Evolutionary conservation across 192 early-diverging fungal genomes (phyloP), one percentile per base, ranked within the genome.

Genomic region (Coemansia sp.): DNA sequence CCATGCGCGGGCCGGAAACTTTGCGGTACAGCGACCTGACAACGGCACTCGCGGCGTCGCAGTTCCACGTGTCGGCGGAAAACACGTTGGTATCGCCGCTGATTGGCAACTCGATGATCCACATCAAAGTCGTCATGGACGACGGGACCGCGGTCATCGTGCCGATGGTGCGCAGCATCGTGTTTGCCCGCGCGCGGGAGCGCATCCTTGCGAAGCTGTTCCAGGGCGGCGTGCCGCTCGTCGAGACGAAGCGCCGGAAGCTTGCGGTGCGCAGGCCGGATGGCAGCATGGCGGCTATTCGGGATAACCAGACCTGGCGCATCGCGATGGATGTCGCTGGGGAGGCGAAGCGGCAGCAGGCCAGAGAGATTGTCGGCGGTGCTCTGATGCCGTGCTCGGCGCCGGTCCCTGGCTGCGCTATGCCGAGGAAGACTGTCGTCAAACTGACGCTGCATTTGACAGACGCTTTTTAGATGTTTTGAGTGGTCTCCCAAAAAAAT

Each of bases 201-300:
- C 76, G 76, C 22, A 79, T 79, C 10, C 58, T 79, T 35, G 72
- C 76, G 32, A 79, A 79, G 62, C 47, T 79, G 6, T 65, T 69
- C 62, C 66, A 62, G 33, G 69, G 65, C 23, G 69, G 76, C 0
- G 54, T 79, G 18, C 62, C 76, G 2, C 57, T 79, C 31, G 69
- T 79, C 3, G 69, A 65, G 45, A 49, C 65, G 3, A 79, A 79
- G 62, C 22, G 62, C 21, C 65, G 65, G 44, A 57, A 49, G 55
- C 54, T 79, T 30, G 69, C 56, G 2, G 40, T 65, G 44, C 48
- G 62, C 42, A 25, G 50, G n/a, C 54, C 54, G 0, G 62, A 72
- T 27, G 69, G 65, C 50, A 56, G 50, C 53, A 38, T 42, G 50
- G 42, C 60, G 8, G 52, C 60, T 30, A 60, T 79, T 10, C 58